Conservation (phyloP, 306 rosid genomes). For the Prunus dulcis region DNA sequence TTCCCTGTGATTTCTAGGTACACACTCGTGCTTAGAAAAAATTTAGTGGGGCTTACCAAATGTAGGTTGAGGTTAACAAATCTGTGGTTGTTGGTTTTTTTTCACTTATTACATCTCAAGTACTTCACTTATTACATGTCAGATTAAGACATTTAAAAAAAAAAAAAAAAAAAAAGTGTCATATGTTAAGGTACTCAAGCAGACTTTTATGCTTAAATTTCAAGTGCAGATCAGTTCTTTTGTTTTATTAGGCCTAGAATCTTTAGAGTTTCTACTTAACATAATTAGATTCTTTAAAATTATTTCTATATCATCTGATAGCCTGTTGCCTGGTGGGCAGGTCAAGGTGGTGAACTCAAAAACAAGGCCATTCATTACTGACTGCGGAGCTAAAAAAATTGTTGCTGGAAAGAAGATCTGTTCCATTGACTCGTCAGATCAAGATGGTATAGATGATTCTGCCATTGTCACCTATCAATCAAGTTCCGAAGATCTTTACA, state of each 20-base stretch:
- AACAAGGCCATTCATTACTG: conserved; percentile 22
- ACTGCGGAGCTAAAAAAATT: conserved; percentile 25
- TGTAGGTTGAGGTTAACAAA: conserved; percentile 3
- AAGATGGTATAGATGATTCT: conserved; percentile 20
- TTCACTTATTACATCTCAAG: neutral
- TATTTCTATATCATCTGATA: conserved; percentile 21
- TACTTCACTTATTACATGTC: neutral
- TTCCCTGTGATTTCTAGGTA: neutral
- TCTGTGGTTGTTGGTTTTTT: neutral
- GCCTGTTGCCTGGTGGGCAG: conserved; percentile 37
- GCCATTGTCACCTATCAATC: conserved; percentile 29
- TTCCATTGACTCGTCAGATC: conserved; percentile 30
- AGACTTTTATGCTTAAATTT: neutral
- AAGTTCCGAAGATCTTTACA: conserved; percentile 25
- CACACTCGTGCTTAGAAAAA: neutral
- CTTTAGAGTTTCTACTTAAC: neutral
- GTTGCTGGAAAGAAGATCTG: conserved; percentile 27
- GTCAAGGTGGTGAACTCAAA: conserved; percentile 33
- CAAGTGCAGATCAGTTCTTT: neutral
- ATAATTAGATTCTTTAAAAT: neutral
- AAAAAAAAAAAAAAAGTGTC: neutral
- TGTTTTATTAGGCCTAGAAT: neutral
- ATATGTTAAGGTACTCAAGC: neutral
- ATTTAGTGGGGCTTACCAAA: neutral
- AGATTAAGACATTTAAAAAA: neutral